These are phyloP conservation scores for Phytophthora citricola DNA, from an alignment of 352 stramenopile species.

Conservation along the genomic window DNA sequence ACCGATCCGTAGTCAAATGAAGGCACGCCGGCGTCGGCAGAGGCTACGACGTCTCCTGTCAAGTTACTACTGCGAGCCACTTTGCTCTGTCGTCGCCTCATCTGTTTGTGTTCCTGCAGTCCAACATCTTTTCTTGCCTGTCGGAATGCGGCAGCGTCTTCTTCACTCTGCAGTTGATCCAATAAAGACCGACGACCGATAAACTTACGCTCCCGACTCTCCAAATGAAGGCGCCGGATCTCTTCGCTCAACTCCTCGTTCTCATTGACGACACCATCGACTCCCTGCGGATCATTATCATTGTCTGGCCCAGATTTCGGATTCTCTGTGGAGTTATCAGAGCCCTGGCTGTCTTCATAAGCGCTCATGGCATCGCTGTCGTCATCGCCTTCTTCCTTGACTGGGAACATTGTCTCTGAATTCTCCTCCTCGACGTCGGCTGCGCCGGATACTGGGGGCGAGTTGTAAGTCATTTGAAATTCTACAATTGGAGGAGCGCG, in stretches of 20 bases:
- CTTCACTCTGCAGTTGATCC: conserved; percentile 18
- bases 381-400: conserved; percentile 21
- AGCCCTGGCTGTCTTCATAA: conserved; percentile 2
- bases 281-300: not conserved
- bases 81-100: conserved; percentile 2
- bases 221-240: conserved; percentile 20
- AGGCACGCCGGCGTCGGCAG: not conserved
- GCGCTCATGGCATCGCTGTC: conserved; percentile 2
- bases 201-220: conserved; percentile 21
- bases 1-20: not conserved
- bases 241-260: conserved; percentile 26
- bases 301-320: conserved; percentile 11
- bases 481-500: not conserved
- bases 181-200: conserved; percentile 10
- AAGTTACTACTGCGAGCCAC: not conserved
- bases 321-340: not conserved
- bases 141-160: conserved; percentile 1
- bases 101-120: not conserved
- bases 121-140: not conserved
- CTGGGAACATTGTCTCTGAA: conserved; percentile 8
- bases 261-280: not conserved
- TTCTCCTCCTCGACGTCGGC: not conserved
- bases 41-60: not conserved
- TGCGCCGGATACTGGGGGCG: not conserved
- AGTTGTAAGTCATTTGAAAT: not conserved